Evolutionary conservation across 768 basidiomycete genomes (phyloP), one percentile per base, ranked within the genome.

Genomic region (Lentinula detonsa): DNA sequence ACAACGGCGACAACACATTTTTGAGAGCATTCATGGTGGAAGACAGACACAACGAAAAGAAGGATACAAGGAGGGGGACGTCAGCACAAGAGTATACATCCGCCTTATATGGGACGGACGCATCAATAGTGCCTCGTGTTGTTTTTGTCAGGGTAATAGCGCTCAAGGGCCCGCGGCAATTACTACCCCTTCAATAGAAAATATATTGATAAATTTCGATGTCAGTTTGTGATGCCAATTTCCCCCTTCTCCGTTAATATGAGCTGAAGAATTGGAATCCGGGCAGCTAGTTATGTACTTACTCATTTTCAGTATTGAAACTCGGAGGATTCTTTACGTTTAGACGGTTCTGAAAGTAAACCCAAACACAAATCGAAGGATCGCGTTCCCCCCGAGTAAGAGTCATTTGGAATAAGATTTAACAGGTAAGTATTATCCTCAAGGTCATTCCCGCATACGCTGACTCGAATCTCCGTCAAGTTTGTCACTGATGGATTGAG

Each of bases 1-100:
- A 84, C 58, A 88, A 73, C 8, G 90, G 91, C 65, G 87, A 87
- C 50, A 93, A 75, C 62, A 93, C 74, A 68, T 72, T 86, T 76
- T 85, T 89, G 64, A 93, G 65, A 49, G 85, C 65, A 61, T 93
- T 84, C 91, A 93, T 93, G 63, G 69, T 65, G 54, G 48, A 54
- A 58, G 66, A 63, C 37, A 60, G 64, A 62, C 60, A 56, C 57
- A 48, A 58, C 59, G 61, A 69, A 62, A 64, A 67, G 60, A 64
- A 15, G 65, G 71, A 68, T 60, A 66, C 61, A 63, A 72, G 71
- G 71, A 71, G 72, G 68, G 68, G 67, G 71, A 65, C 65, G 69
- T 73, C 67, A 70, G 69, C 65, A 65, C 69, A 69, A 66, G 62
- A 68, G 67, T 67, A 71, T 69, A 67, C 69, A 69, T 73, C 74